Evolutionary conservation across 2,329 filamentous ascomycete species (phyloP), one percentile per base, ranked within the genome.

Genomic region (Aspergillus versicolor): DNA sequence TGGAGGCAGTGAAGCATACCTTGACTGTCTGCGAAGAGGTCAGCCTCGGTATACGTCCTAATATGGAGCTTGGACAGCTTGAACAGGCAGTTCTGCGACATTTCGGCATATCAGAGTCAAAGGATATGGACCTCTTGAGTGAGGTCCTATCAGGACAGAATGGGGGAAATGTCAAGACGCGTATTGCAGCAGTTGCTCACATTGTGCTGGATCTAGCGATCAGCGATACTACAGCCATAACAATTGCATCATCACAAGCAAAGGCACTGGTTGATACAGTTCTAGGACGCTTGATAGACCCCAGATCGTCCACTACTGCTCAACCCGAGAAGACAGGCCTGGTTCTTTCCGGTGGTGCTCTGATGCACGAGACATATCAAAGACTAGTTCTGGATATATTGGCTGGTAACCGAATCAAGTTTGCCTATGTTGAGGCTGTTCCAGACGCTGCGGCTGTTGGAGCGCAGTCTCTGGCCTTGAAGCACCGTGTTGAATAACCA

Each of bases 1-100:
- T 71, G 27, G 65, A 71, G 49, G 75, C 70, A 0, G 62, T 77
- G 12, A 69, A 73, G 12, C 56, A 63, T 4, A 67, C 75, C 0
- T 58, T 79, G n/a, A 27, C 9, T 4, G 15, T 5, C 3, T 17
- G 71, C 8, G 75, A 78, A 51, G 54, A 66, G 3, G 56, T 63
- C 12, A 57, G 52, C 0, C 56, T 70, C 1, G 61, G 60, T 1
- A 43, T 67, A 40, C n/a, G 40, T 1, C n/a, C 17, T 13, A 32
- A 44, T 2, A 40, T 54, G 59, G 52, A 6, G 4, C 4, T 11
- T 11, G 3, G 27, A 2, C 34, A 51, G 3, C 55, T 67, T 12
- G 62, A 64, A 9, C 30, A 53, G 7, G 63, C 57, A 0, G 46
- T 64, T 5, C 53, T 66, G 2, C n/a, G 38, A 17, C 52, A 56